A percentile compares a stretch with the other conserved stretches of the same genome.
Evolutionary conservation across 2,329 filamentous ascomycete genomes (phyloP).

Genomic region (Blumeria graminis): DNA sequence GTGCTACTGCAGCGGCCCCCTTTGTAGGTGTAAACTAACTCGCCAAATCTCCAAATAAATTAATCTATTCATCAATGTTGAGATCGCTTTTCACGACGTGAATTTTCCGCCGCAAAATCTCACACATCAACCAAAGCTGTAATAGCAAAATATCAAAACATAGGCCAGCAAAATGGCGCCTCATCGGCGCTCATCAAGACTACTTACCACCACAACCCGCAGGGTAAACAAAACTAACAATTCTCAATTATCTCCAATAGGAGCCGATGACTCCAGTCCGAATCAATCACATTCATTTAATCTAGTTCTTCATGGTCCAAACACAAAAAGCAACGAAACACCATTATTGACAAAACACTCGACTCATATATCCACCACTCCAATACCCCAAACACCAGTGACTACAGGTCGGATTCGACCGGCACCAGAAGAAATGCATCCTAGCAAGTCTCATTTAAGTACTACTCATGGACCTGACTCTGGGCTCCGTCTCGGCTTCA

Average conservation of each 20-base stretch:
- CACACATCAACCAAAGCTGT: too few species aligned
- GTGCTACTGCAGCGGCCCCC: too few species aligned
- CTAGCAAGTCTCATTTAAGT: constrained; percentile 51
- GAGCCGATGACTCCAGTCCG: background rate
- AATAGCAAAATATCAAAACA: too few species aligned
- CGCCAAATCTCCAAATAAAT: too few species aligned
- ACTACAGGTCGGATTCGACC: constrained; percentile 44
- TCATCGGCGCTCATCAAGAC: constrained; percentile 14
- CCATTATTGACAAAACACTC: constrained; percentile 7
- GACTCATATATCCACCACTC: constrained; percentile 7
- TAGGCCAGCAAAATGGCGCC: constrained; percentile 4
- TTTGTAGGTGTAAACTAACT: too few species aligned
- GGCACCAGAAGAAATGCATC: constrained; percentile 68
- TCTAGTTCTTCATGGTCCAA: constrained; percentile 9
- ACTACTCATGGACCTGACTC: constrained; percentile 59
- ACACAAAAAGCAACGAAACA: constrained; percentile 14
- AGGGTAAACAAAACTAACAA: constrained; percentile 8
- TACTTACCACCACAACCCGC: constrained; percentile 12
- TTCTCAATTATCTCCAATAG: background rate
- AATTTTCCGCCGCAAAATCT: too few species aligned
- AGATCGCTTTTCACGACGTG: too few species aligned
- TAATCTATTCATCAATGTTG: too few species aligned
- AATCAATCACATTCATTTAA: constrained; percentile 4
- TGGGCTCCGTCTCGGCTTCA: constrained; percentile 60
- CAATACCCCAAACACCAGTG: constrained; percentile 29